A percentile compares a stretch with the other conserved stretches of the same genome.
These are phyloP conservation scores for Hymenoscyphus albidus DNA, from an alignment of 2,329 filamentous ascomycete species.

Conservation along the genomic window DNA sequence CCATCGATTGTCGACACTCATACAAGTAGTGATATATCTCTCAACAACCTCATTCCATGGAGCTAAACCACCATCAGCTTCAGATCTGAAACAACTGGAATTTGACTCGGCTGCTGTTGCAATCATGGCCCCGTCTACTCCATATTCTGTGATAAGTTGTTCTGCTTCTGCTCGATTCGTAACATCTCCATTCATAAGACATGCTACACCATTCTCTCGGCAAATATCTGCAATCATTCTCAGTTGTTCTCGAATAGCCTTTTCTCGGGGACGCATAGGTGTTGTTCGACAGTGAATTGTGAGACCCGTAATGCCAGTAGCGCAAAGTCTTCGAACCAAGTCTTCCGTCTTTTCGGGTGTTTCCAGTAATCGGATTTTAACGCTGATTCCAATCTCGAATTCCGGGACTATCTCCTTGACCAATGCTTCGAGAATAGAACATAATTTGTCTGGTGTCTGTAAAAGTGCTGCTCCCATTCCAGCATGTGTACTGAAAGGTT, in stretches of 20 bases:
- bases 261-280: constrained; percentile 87
- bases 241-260: constrained; percentile 80
- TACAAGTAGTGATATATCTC: constrained; percentile 66
- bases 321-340: constrained; percentile 73
- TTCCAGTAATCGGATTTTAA: constrained; percentile 89
- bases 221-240: constrained; percentile 80
- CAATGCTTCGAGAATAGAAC: constrained; percentile 76
- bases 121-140: constrained; percentile 96
- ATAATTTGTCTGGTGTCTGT: constrained; percentile 76
- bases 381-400: constrained; percentile 87
- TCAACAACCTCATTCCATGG: constrained; percentile 75
- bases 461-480: constrained; percentile 96
- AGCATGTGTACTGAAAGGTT: constrained; percentile 87
- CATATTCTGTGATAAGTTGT: constrained; percentile 69
- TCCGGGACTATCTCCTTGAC: constrained; percentile 73
- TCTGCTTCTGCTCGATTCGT: constrained; percentile 68
- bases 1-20: constrained; percentile 80
- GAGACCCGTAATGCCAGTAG: constrained; percentile 85
- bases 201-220: constrained; percentile 80
- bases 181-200: constrained; percentile 94
- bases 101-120: constrained; percentile 90
- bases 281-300: constrained; percentile 96
- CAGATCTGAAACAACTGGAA: constrained; percentile 74
- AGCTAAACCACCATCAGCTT: constrained; percentile 64
- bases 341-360: constrained; percentile 70